These are phyloP conservation scores for Lecanosticta acicola DNA, from an alignment of 2,329 filamentous ascomycete species.

Conservation along the genomic window DNA sequence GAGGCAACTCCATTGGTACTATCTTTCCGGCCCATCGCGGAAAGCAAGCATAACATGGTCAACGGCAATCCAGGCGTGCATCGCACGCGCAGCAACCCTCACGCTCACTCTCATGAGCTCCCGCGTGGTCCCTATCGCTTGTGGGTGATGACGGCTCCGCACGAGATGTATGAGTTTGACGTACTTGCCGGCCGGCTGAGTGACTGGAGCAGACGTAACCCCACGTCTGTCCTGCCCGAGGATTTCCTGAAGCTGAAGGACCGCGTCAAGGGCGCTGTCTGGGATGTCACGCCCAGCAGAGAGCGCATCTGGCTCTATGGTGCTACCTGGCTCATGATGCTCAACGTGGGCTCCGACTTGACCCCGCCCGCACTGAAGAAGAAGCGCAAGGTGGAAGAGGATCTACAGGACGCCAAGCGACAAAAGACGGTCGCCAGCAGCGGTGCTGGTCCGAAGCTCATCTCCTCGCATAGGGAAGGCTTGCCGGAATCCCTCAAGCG, in stretches of 20 bases:
- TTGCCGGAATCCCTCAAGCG: conserved; percentile 26
- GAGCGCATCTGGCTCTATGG: conserved; percentile 83
- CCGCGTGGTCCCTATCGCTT: conserved; percentile 51
- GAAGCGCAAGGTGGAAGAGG: conserved; percentile 27
- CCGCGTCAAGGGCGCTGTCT: conserved; percentile 75
- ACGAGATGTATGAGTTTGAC: conserved; percentile 72
- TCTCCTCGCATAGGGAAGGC: conserved; percentile 30
- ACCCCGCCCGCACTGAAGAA: conserved; percentile 1
- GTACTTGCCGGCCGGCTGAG: conserved; percentile 70
- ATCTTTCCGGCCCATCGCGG: conserved; percentile 39
- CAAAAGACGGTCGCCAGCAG: conserved; percentile 37
- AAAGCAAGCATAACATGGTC: conserved; percentile 21
- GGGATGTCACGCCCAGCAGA: conserved; percentile 57
- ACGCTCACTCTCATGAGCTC: conserved; percentile 53
- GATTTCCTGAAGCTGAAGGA: conserved; percentile 71
- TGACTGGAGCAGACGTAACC: conserved; percentile 81
- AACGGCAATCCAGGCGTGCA: conserved; percentile 47
- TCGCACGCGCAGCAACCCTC: conserved; percentile 46
- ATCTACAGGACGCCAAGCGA: conserved; percentile 23
- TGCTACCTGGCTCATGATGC: conserved; percentile 81
- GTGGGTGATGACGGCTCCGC: conserved; percentile 57
- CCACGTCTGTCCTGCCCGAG: conserved; percentile 65
- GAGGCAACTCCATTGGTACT: conserved; percentile 43
- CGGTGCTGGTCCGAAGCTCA: conserved; percentile 53
- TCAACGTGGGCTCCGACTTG: conserved; percentile 68